phyloP scores from a whole-genome alignment of 495 filamentous ascomycete species.

The Aspergillus conjunctus region DNA sequence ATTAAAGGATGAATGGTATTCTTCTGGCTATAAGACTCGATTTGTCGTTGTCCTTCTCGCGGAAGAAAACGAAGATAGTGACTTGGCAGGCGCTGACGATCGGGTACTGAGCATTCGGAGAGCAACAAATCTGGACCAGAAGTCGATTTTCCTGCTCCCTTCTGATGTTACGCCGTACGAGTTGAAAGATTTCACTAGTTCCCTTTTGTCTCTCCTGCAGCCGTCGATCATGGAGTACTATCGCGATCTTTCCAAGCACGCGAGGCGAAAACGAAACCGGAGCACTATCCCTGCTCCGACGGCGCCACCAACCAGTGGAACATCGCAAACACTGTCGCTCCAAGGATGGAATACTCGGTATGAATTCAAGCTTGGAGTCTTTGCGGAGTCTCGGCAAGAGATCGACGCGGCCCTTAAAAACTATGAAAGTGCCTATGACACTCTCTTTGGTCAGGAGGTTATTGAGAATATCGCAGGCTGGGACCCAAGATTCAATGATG shows the following conservation, averaged over 20 bases:
- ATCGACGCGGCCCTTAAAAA: slow-evolving; percentile 82
- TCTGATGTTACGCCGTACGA: slow-evolving; percentile 62
- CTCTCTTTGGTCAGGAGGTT: slow-evolving; percentile 74
- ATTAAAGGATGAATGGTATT: slow-evolving; percentile 62
- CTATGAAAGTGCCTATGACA: slow-evolving; percentile 83
- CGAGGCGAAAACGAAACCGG: slow-evolving; percentile 77
- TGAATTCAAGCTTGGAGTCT: slow-evolving; percentile 86
- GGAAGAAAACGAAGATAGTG: slow-evolving; percentile 61
- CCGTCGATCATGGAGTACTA: slow-evolving; percentile 79
- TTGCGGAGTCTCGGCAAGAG: slow-evolving; percentile 88
- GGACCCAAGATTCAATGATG: slow-evolving; percentile 85
- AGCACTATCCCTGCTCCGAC: slow-evolving; percentile 76
- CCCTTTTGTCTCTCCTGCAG: slow-evolving; percentile 60
- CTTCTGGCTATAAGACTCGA: slow-evolving; percentile 71
- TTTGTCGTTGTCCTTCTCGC: slow-evolving; percentile 77
- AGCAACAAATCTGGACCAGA: slow-evolving; percentile 76
- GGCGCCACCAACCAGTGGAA: slow-evolving; percentile 78
- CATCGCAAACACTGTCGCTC: slow-evolving; percentile 77
- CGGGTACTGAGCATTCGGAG: slow-evolving; percentile 73
- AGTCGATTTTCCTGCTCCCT: slow-evolving; percentile 76
- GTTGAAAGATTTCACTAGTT: slow-evolving; percentile 64
- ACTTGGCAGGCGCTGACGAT: slow-evolving; percentile 68
- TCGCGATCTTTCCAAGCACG: slow-evolving; percentile 84
- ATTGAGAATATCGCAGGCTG: slow-evolving; percentile 86
- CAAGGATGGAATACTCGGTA: slow-evolving; percentile 90